Conservation (phyloP, 345 rosid species). For the Excoecaria agallocha region DNA sequence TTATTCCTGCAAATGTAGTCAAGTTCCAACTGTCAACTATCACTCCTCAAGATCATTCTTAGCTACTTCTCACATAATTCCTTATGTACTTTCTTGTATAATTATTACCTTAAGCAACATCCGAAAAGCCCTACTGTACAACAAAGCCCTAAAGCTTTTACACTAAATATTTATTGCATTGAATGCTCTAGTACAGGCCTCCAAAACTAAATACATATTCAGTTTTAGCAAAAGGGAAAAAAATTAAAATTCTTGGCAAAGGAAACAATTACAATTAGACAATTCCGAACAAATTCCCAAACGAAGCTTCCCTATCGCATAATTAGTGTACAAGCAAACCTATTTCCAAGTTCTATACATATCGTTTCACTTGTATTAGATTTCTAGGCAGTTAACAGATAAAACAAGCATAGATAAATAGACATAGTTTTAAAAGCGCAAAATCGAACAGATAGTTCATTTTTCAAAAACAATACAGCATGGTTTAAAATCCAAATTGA, state of each 20-base stretch:
- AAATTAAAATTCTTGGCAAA: not conserved
- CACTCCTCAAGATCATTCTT: no score
- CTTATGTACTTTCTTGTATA: no score
- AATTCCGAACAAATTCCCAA: not conserved
- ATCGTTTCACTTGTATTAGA: not conserved
- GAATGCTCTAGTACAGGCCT: not conserved
- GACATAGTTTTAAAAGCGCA: no score
- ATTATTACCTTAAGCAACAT: no score
- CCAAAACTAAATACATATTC: not conserved
- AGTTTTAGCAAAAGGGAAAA: not conserved
- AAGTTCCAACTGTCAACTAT: no score
- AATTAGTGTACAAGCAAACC: no score
- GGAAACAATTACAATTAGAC: not conserved
- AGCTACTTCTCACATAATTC: no score
- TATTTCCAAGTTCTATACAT: not conserved
- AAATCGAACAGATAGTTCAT: no score
- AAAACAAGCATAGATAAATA: not conserved
- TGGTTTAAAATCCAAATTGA: not conserved
- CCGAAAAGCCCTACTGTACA: no score
- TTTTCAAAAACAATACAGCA: no score
- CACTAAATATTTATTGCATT: not conserved
- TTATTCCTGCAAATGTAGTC: no score
- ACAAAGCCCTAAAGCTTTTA: not conserved
- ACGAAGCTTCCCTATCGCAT: not conserved
- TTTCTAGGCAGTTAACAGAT: no score